Evolutionary conservation across 2,329 filamentous ascomycete genomes (phyloP).

Genomic region (Hortaea sp.): DNA sequence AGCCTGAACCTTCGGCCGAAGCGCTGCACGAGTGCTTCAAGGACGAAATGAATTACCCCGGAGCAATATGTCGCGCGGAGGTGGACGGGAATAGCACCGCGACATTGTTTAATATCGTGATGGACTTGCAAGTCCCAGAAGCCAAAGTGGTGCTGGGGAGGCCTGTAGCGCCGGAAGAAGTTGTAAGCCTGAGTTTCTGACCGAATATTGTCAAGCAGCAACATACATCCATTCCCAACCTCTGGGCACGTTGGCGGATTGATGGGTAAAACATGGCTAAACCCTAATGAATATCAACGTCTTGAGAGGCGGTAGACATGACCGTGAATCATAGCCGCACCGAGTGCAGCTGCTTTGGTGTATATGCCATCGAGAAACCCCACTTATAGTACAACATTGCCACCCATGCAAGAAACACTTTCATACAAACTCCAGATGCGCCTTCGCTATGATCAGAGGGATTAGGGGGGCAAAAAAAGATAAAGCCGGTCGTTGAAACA

Average conservation of each 20-base stretch:
- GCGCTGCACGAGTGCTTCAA: conserved; percentile 25
- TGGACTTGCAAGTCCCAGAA: conserved; percentile 23
- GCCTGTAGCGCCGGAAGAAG: conserved; percentile 21
- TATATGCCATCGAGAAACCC: no score
- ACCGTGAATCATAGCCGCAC: no score
- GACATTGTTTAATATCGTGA: conserved; percentile 30
- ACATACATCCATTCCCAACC: no score
- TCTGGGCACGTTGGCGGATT: no score
- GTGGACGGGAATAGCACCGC: conserved; percentile 14
- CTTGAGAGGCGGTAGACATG: no score
- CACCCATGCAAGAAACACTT: not conserved
- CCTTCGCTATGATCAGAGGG: conserved; percentile 1
- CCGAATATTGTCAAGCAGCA: not conserved
- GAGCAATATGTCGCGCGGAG: conserved; percentile 26
- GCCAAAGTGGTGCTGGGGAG: conserved; percentile 24
- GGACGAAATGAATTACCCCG: conserved; percentile 31
- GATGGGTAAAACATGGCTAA: no score
- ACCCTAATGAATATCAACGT: not conserved
- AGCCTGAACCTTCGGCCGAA: conserved; percentile 3
- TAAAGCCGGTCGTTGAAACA: no score
- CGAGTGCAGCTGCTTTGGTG: no score
- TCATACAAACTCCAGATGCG: conserved; percentile 4
- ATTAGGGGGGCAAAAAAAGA: no score
- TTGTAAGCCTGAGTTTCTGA: conserved; percentile 11
- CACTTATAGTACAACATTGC: not conserved